These are phyloP conservation scores for Citrus mangshanensis DNA, from an alignment of 345 rosid genomes.

Conservation along the genomic window DNA sequence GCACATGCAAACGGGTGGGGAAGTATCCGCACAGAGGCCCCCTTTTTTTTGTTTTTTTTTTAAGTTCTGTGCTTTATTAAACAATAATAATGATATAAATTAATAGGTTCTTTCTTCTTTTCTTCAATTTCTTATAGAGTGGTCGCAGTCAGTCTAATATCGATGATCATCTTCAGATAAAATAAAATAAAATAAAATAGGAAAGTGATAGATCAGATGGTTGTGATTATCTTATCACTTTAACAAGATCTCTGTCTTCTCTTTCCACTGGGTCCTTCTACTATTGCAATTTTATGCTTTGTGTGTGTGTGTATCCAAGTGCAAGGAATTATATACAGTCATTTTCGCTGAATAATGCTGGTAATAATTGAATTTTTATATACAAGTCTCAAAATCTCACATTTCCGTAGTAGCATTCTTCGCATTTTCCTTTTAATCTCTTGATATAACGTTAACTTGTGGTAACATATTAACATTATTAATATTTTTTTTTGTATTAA, in stretches of 20 bases:
- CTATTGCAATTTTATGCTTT: background rate
- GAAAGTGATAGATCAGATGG: slow-evolving; percentile 18
- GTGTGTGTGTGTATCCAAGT: too few species aligned
- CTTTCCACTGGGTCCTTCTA: background rate
- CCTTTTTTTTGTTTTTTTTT: background rate
- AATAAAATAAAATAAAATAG: too few species aligned
- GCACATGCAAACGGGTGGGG: slow-evolving; percentile 30
- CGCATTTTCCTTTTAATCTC: too few species aligned
- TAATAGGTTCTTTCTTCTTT: background rate
- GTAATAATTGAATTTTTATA: background rate
- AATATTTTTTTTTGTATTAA: too few species aligned
- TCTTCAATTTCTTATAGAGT: background rate
- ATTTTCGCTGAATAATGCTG: background rate
- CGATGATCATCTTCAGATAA: background rate
- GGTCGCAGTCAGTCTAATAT: background rate
- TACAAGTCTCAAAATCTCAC: too few species aligned
- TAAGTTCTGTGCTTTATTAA: background rate
- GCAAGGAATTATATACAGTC: background rate
- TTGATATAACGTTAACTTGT: too few species aligned
- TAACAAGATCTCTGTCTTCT: background rate
- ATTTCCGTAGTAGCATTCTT: too few species aligned
- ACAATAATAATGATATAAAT: background rate
- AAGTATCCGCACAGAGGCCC: background rate
- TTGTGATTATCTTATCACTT: slow-evolving; percentile 9
- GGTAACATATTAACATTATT: too few species aligned